These are phyloP conservation scores for Claviceps digitariae DNA, from an alignment of 2,329 filamentous ascomycete species.

Conservation along the genomic window DNA sequence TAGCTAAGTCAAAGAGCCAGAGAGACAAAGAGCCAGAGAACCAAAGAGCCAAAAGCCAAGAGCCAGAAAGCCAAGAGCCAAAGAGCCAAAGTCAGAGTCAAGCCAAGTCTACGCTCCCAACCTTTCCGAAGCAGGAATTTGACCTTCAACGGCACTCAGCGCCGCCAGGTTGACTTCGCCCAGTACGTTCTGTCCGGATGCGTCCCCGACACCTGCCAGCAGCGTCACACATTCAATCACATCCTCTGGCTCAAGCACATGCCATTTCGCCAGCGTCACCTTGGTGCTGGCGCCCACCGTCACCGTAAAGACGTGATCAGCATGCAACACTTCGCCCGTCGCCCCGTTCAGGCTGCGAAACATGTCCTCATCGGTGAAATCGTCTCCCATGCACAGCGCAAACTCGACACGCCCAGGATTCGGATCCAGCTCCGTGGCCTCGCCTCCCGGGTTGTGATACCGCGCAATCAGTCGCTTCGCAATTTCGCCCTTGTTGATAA, in stretches of 20 bases:
- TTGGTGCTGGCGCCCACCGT: conserved; percentile 88
- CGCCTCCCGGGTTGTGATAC: conserved; percentile 43
- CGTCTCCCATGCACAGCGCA: conserved; percentile 81
- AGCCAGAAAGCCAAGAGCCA: no score
- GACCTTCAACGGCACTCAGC: conserved; percentile 38
- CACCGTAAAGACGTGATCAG: conserved; percentile 69
- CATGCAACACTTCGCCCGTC: conserved; percentile 36
- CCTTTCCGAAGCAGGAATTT: conserved; percentile 21
- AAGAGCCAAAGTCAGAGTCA: no score
- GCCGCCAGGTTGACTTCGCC: conserved; percentile 44
- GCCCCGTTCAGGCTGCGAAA: conserved; percentile 66
- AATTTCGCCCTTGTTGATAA: conserved; percentile 97
- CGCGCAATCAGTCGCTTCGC: conserved; percentile 67
- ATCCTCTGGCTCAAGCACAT: conserved; percentile 76
- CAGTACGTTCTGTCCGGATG: conserved; percentile 23
- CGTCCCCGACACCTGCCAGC: conserved; percentile 33
- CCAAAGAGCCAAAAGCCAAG: no score
- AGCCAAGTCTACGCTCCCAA: background rate
- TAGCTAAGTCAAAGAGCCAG: no score
- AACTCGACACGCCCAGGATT: conserved; percentile 56
- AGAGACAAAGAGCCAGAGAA: no score
- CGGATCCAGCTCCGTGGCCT: conserved; percentile 29
- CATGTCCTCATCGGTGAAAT: conserved; percentile 95
- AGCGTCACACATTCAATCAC: conserved; percentile 59
- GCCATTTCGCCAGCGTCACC: conserved; percentile 80